Conservation (phyloP, 768 basidiomycete species). For the Stropharia rugosoannulata region DNA sequence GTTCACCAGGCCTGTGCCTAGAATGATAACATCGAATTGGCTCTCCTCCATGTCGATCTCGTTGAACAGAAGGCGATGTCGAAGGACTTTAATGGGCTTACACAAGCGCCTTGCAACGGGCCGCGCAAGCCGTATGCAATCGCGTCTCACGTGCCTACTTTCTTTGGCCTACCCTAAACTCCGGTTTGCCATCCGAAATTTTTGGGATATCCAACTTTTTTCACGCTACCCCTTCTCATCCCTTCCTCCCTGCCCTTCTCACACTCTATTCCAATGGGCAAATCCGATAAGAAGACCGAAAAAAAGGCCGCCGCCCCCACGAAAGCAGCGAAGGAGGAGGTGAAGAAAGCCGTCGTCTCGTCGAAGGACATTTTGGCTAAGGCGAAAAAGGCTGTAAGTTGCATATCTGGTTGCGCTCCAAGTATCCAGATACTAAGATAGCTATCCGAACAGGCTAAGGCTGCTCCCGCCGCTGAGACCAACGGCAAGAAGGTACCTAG, state of each 20-base stretch:
- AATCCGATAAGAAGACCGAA: constrained; percentile 46
- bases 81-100: neutral
- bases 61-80: neutral
- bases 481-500: constrained; percentile 28
- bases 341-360: constrained; percentile 28
- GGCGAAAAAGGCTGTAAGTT: constrained; percentile 20
- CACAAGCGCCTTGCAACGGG: neutral
- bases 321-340: constrained; percentile 30
- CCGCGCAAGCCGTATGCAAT: no score
- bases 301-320: constrained; percentile 33
- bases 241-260: constrained; percentile 17
- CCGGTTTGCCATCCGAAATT: constrained; percentile 21
- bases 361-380: constrained; percentile 25
- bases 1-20: constrained; percentile 82
- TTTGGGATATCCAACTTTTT: constrained; percentile 19
- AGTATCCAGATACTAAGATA: neutral
- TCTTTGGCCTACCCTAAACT: constrained; percentile 35
- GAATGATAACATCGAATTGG: constrained; percentile 63
- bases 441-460: constrained; percentile 12
- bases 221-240: constrained; percentile 11
- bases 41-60: constrained; percentile 32
- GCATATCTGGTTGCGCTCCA: constrained; percentile 2
- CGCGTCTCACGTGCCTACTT: neutral
- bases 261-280: constrained; percentile 37
- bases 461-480: constrained; percentile 11